A percentile compares a stretch with the other conserved stretches of the same genome.
These are phyloP conservation scores for Ophiostoma sp. DNA, from an alignment of 2,329 filamentous ascomycete species.

Conservation along the genomic window DNA sequence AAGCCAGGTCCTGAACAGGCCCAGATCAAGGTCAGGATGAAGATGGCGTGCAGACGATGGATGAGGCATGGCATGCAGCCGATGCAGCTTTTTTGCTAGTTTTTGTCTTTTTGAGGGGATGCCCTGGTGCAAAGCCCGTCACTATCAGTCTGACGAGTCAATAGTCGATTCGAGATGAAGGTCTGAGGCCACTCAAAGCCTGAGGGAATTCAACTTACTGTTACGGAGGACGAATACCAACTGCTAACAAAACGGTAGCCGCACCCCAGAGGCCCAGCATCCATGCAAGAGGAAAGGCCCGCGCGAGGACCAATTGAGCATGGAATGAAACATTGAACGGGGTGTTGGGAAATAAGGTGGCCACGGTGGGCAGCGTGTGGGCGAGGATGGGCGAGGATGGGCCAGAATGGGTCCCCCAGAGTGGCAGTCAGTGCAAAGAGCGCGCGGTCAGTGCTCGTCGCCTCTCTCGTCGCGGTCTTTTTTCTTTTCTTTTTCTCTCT, in stretches of 20 bases:
- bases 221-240: no score
- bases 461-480: not conserved
- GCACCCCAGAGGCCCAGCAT: not conserved
- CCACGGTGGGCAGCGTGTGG: constrained; percentile 3
- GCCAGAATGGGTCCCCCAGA: not conserved
- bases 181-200: no score
- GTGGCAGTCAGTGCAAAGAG: constrained; percentile 1
- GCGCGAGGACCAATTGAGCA: constrained; percentile 11
- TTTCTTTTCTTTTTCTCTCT: not conserved
- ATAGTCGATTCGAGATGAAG: not conserved
- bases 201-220: not conserved
- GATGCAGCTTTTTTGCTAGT: not conserved
- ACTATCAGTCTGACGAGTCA: not conserved
- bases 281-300: not conserved
- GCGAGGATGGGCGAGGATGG: no score
- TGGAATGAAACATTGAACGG: constrained; percentile 18
- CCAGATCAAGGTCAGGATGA: not conserved
- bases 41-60: not conserved
- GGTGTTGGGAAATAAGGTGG: constrained; percentile 29
- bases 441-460: constrained; percentile 21
- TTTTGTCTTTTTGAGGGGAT: not conserved
- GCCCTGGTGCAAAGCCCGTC: not conserved
- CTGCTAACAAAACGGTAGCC: not conserved
- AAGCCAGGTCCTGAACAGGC: not conserved
- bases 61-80: constrained; percentile 7